Evolutionary conservation across 2,329 filamentous ascomycete genomes (phyloP).

Genomic region (Cladophialophora carrionii): DNA sequence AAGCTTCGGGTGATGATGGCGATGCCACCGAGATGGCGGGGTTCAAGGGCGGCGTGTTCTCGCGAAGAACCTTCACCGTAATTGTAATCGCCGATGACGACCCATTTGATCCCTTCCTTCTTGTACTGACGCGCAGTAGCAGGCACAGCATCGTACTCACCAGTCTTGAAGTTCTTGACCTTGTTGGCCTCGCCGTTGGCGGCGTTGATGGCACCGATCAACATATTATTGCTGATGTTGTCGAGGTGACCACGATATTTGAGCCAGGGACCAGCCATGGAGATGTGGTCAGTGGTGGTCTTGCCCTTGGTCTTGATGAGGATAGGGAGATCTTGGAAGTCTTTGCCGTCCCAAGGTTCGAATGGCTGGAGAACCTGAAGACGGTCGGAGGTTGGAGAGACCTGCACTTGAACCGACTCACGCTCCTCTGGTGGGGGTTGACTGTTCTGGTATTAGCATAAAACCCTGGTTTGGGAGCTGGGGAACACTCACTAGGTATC

Average conservation of each 20-base stretch:
- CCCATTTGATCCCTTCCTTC: slow-evolving; percentile 93
- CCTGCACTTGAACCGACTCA: slow-evolving; percentile 71
- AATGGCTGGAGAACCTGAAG: slow-evolving; percentile 91
- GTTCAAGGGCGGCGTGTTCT: slow-evolving; percentile 97
- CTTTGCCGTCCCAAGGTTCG: slow-evolving; percentile 87
- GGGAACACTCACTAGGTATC: slow-evolving; percentile 68
- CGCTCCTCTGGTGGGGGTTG: slow-evolving; percentile 89
- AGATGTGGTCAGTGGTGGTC: slow-evolving; percentile 97
- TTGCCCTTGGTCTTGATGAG: slow-evolving; percentile 96
- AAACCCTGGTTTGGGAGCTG: background rate
- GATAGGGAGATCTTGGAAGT: slow-evolving; percentile 80
- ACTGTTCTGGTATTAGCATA: slow-evolving; percentile 38
- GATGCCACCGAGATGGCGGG: slow-evolving; percentile 92
- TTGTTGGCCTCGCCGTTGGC: slow-evolving; percentile 98
- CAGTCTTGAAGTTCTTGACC: slow-evolving; percentile 85
- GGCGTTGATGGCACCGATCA: slow-evolving; percentile 95
- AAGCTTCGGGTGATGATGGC: slow-evolving; percentile 96
- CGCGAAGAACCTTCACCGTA: slow-evolving; percentile 97
- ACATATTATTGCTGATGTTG: slow-evolving; percentile 99
- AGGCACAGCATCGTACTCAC: slow-evolving; percentile 84
- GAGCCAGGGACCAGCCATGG: slow-evolving; percentile 94
- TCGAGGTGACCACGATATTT: slow-evolving; percentile 99
- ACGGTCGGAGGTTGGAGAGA: slow-evolving; percentile 88
- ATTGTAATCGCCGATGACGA: slow-evolving; percentile 99
- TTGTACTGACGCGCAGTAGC: slow-evolving; percentile 98